Base-by-base conservation (phyloP, 257 asterid genomes). In the Solanum virginianum region DNA sequence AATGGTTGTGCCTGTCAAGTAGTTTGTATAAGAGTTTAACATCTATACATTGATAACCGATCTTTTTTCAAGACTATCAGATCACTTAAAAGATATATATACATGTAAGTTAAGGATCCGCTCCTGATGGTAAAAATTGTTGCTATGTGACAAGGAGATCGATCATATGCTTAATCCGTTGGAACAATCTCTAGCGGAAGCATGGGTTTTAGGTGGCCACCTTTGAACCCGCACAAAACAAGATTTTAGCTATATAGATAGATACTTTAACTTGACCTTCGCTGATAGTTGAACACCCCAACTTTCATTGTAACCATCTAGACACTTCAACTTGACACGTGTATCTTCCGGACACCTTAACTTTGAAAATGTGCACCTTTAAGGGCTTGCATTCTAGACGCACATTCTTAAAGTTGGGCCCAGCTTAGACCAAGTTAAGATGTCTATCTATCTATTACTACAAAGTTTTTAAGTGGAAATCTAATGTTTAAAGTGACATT, bases 1-100 rank as follows among this genome's bases (percentile, higher is more conserved):
- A 93, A 82, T 15, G 93, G 95, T 81, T 89, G 89, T 68, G 93
- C 96, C 96, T 93, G 91, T 39, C 65, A 39, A 79, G 65, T 47
- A 53, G n/a, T 54, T 53, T 45, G 17, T 79, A 32, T 9, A 16
- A 79, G 17, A 26, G 65, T 5, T 24, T 79, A 51, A 16, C 82
- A 7, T 74, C 24, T 5, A 75, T 49, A 17, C 15, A 17, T 18
- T 4, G 51, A 69, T 13, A 14, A 4, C 20, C 9, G 18, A n/a
- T 13, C 26, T 65, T 26, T 4, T 14, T 15, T 4, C 8, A 6
- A 14, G 7, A 63, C 8, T 62, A 10, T 63, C 41, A 63, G 10
- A 8, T 11, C 11, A 45, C 13, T 14, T 8, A 47, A 74, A 74
- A 22, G 22, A 74, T 74, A 47, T 32, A 32, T 32, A 32, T n/a